Evolutionary conservation across 2,329 filamentous ascomycete species (phyloP).

Genomic region (Sarocladium oryzae): DNA sequence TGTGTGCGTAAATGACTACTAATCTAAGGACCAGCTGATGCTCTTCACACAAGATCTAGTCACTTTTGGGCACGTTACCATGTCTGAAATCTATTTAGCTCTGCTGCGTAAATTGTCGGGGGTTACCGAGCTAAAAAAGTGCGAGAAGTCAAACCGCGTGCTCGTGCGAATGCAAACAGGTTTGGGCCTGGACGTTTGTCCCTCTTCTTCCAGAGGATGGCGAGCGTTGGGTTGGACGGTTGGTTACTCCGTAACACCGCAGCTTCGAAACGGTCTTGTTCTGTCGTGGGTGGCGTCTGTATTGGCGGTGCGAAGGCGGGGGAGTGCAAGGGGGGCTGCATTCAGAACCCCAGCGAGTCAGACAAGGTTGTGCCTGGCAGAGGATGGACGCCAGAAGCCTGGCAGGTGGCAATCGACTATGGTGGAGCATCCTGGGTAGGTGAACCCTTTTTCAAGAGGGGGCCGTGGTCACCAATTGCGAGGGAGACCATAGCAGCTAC

Average conservation of each 20-base stretch:
- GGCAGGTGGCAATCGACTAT: neutral
- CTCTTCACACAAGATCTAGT: neutral
- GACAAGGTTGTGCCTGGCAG: constrained; percentile 5
- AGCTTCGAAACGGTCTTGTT: neutral
- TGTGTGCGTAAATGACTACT: neutral
- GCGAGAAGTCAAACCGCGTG: too few species aligned
- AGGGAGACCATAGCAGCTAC: too few species aligned
- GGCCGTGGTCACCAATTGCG: neutral
- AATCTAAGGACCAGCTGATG: neutral
- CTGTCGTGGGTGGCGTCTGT: constrained; percentile 1
- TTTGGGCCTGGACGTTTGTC: too few species aligned
- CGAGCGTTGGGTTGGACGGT: too few species aligned
- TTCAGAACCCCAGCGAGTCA: constrained; percentile 1
- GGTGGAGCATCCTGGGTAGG: neutral
- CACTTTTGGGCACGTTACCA: neutral
- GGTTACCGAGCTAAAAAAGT: too few species aligned
- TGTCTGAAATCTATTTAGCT: neutral
- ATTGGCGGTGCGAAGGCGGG: neutral
- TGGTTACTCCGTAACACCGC: too few species aligned
- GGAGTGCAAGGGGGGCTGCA: neutral
- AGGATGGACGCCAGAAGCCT: neutral
- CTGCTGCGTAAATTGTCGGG: neutral
- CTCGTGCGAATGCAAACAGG: too few species aligned
- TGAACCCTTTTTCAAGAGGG: neutral
- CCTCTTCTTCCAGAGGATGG: neutral